phyloP scores from a whole-genome alignment of 1,139 yeast species.

The Yamadazyma dushanensis region DNA sequence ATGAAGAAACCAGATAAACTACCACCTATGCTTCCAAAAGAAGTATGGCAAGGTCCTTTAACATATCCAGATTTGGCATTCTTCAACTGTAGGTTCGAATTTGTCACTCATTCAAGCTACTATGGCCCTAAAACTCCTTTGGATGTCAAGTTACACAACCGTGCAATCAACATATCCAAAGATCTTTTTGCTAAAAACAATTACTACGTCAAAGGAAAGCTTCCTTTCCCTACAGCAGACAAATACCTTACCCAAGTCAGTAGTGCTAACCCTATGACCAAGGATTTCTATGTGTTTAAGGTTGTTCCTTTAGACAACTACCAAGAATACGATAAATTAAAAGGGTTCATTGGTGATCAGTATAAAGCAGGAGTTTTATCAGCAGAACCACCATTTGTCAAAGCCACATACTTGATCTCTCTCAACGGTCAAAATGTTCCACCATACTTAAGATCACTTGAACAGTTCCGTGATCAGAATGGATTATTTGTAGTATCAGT shows the following conservation, averaged over 20 bases:
- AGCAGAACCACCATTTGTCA: slow-evolving; percentile 49
- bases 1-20: slow-evolving; percentile 9
- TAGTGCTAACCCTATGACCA: slow-evolving; percentile 23
- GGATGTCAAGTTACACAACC: slow-evolving; percentile 23
- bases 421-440: slow-evolving; percentile 27
- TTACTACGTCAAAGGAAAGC: slow-evolving; percentile 62
- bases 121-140: slow-evolving; percentile 25
- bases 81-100: slow-evolving; percentile 45
- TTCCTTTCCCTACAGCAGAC: slow-evolving; percentile 55
- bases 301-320: slow-evolving; percentile 27
- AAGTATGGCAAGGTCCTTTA: slow-evolving; percentile 58
- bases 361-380: slow-evolving; percentile 65
- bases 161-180: slow-evolving; percentile 29
- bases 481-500: slow-evolving; percentile 49
- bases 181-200: slow-evolving; percentile 30
- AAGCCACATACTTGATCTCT: slow-evolving; percentile 66
- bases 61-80: slow-evolving; percentile 56
- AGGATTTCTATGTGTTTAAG: slow-evolving; percentile 54
- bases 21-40: slow-evolving; percentile 16
- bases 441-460: slow-evolving; percentile 23
- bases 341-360: slow-evolving; percentile 50
- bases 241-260: slow-evolving; percentile 53
- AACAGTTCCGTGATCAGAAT: slow-evolving; percentile 8
- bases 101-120: slow-evolving; percentile 38
- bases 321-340: slow-evolving; percentile 46